Base-by-base conservation (phyloP, 202 grass and related monocot genomes). In the Setaria viridis region DNA sequence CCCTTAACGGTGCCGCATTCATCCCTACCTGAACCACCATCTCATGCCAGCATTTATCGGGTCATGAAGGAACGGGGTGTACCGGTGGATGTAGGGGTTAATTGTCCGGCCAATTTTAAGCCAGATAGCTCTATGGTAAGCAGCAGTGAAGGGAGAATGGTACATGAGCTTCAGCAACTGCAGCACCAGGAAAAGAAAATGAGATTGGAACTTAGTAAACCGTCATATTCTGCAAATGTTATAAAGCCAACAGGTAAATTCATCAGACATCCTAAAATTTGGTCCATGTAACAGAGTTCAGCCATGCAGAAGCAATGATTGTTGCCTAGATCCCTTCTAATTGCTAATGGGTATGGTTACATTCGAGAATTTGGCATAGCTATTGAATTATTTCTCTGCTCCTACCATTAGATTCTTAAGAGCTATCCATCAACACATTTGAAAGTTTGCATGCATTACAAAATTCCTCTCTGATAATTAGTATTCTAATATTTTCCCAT, bases 121-220 rank as follows among this genome's bases (percentile, higher is more conserved):
- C 97, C 97, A 99, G 54, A 92, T 85, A 58, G 89, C 95, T 91
- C 84, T 84, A 91, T 99, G 97, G 82, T 89, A 93, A 67, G 66
- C 94, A 30, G 88, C 88, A 39, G 90, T 94, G 64, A 92, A 90
- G 62, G 94, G 94, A 85, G 89, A 88, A 86, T 93, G 97, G 67
- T 94, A 99, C 97, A 94, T 97, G 64, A 99, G 90, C 82, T 97
- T 99, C 88, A 99, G 81, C 79, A 97, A 79, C 97, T 99, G 87
- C 79, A 85, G 33, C 77, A 74, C 21, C 58, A 17, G 51, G 42
- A 55, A 77, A 67, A 49, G 21, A 78, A 15, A 82, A 74, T 88
- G 30, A 91, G 48, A 72, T 53, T 29, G 11, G 10, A 62, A 80
- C 80, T 80, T 56, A 56, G n/a, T 17, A n/a, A 76, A 72, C 46